Percentiles rank a stretch among this genome's conserved stretches.
These are phyloP conservation scores for Silene vulgaris DNA, from an alignment of 179 eudicot genomes.

Conservation along the genomic window DNA sequence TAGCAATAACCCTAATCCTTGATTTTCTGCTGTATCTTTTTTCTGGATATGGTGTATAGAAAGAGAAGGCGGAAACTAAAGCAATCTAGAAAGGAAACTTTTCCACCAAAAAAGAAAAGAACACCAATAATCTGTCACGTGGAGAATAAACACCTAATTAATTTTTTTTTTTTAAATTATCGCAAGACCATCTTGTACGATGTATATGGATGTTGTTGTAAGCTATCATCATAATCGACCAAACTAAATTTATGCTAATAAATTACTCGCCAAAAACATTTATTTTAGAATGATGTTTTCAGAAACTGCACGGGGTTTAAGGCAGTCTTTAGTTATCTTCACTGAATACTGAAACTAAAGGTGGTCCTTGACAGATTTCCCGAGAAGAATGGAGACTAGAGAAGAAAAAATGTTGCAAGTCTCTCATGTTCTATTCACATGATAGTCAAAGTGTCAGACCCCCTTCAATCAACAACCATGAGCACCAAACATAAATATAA, in stretches of 20 bases:
- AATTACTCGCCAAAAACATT: background rate
- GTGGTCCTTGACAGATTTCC: background rate
- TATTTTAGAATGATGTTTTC: background rate
- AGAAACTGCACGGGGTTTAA: background rate
- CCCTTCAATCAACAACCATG: slow-evolving; percentile 3
- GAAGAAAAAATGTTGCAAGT: background rate
- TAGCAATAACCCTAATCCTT: background rate
- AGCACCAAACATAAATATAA: slow-evolving; percentile 16
- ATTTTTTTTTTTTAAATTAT: background rate
- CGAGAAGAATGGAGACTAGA: background rate
- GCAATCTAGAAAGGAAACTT: background rate
- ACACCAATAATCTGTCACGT: background rate
- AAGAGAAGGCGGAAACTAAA: background rate
- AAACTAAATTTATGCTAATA: background rate
- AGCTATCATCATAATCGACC: background rate
- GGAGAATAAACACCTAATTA: background rate
- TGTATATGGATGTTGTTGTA: background rate
- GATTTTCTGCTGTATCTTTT: background rate
- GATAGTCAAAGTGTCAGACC: background rate
- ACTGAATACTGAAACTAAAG: background rate
- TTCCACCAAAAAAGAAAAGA: background rate
- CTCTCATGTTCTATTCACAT: slow-evolving; percentile 6
- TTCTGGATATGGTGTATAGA: background rate
- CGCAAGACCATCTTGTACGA: background rate
- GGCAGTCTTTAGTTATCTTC: background rate